Conservation (phyloP, 2,329 filamentous ascomycete species). For the Rhinocladiella similis region DNA sequence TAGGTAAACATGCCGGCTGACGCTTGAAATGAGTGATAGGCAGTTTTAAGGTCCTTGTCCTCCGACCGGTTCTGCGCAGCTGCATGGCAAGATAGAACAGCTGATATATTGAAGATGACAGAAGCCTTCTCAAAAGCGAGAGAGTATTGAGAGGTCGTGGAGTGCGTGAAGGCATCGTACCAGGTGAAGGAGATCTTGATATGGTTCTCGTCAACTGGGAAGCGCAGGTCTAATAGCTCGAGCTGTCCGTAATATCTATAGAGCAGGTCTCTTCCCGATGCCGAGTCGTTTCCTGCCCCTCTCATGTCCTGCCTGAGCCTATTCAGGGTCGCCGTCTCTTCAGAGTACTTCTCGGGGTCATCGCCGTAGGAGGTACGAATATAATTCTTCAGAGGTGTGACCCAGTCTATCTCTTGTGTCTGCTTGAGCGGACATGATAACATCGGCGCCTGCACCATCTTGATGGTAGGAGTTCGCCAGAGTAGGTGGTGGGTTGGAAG, state of each 20-base stretch:
- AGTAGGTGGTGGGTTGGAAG: not conserved
- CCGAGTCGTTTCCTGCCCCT: slow-evolving; percentile 94
- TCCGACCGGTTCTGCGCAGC: slow-evolving; percentile 89
- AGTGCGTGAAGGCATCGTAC: slow-evolving; percentile 99
- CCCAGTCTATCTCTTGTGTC: slow-evolving; percentile 99
- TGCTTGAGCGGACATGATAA: slow-evolving; percentile 87
- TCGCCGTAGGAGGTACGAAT: slow-evolving; percentile 94
- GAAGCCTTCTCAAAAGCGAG: slow-evolving; percentile 97
- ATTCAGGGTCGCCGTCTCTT: slow-evolving; percentile 94
- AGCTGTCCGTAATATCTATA: slow-evolving; percentile 98
- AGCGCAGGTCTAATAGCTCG: slow-evolving; percentile 88
- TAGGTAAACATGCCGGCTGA: slow-evolving; percentile 99
- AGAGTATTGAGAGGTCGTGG: slow-evolving; percentile 94
- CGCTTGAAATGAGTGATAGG: slow-evolving; percentile 97
- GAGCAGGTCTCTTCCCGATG: slow-evolving; percentile 84
- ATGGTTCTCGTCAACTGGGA: slow-evolving; percentile 97
- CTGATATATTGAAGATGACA: slow-evolving; percentile 99
- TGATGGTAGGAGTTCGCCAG: slow-evolving; percentile 24
- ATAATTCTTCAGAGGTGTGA: slow-evolving; percentile 85
- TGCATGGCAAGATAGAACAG: slow-evolving; percentile 93
- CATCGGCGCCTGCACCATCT: slow-evolving; percentile 88
- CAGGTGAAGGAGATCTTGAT: slow-evolving; percentile 99
- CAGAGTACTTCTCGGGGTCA: slow-evolving; percentile 90
- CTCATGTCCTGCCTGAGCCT: slow-evolving; percentile 96
- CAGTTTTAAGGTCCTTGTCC: slow-evolving; percentile 89